Evolutionary conservation across 306 rosid species (phyloP), one percentile per base, ranked within the genome.

Genomic region (Prunus kanzakura): DNA sequence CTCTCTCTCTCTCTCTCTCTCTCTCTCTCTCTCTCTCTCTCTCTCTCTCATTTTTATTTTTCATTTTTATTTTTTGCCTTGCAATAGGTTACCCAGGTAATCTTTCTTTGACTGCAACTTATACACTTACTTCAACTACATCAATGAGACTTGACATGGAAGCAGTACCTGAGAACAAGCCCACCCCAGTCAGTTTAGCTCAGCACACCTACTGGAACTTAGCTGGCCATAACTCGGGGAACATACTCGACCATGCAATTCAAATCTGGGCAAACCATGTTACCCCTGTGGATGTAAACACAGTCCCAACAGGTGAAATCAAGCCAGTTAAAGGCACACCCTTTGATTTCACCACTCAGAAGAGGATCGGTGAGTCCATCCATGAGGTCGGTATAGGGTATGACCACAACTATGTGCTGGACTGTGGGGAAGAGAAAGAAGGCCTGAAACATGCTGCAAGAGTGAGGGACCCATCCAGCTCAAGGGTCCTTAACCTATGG

Each of bases 131-230:
- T 54, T 88, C 97, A 19, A 86, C 76, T 77, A 90, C 97, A 13
- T 87, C 97, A 19, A 23, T 95, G 84, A 89, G 87, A 82, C 99
- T 95, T 69, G 97, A 90, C 85, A 95, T 95, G 97, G 97, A 95
- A 84, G 99, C 93, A 76, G 87, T 89, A 78, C 86, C 96, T 11
- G 86, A 86, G 84, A 82, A 90, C 88, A 95, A 92, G 85, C 78
- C 97, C 45, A 95, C 99, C 49, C 84, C 87, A 3, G 80, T 93
- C 69, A 92, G 86, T 88, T 84, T 95, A 82, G 98, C 95, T 73
- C 98, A 93, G 69, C 98, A 93, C 76, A 89, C 97, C 20, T 93
- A 93, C 83, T 93, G 96, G 97, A 93, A 94, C 84, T 85, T 94
- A 72, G 96, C 97, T 22, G 98, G 97, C 62, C 97, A 94, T 84